Evolutionary conservation across 495 filamentous ascomycete genomes (phyloP).

Genomic region (Trichoderma virens): DNA sequence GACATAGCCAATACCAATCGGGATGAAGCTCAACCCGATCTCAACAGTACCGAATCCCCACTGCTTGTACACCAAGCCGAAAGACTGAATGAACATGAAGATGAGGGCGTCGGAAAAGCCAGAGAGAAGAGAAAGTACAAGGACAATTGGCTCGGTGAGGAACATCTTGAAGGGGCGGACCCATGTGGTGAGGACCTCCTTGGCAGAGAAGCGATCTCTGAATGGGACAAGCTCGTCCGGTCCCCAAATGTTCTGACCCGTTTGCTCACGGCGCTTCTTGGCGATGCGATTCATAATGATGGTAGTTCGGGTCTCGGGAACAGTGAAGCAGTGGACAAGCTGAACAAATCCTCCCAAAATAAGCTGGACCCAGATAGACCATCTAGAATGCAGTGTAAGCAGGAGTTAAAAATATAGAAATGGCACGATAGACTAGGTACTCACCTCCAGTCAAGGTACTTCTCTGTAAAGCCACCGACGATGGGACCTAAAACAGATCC

Average conservation of each 20-base stretch:
- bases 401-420: neutral
- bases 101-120: constrained; percentile 77
- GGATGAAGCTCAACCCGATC: constrained; percentile 54
- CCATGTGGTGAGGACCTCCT: constrained; percentile 55
- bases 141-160: constrained; percentile 66
- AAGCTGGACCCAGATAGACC: constrained; percentile 76
- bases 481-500: constrained; percentile 72
- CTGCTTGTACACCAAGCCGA: constrained; percentile 54
- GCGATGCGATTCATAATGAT: constrained; percentile 62
- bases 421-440: neutral
- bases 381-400: constrained; percentile 23
- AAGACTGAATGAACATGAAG: constrained; percentile 69
- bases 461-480: constrained; percentile 68
- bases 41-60: constrained; percentile 52
- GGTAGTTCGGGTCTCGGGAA: constrained; percentile 60
- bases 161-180: constrained; percentile 72
- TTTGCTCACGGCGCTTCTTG: constrained; percentile 50
- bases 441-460: constrained; percentile 51
- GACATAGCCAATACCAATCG: constrained; percentile 58
- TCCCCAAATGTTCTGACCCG: constrained; percentile 50
- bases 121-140: constrained; percentile 61
- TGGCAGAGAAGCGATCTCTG: constrained; percentile 42
- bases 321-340: constrained; percentile 51
- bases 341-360: constrained; percentile 64
- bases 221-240: constrained; percentile 51